Conservation (phyloP, 176 grass and related monocot species). For the Aechmea fasciata region DNA sequence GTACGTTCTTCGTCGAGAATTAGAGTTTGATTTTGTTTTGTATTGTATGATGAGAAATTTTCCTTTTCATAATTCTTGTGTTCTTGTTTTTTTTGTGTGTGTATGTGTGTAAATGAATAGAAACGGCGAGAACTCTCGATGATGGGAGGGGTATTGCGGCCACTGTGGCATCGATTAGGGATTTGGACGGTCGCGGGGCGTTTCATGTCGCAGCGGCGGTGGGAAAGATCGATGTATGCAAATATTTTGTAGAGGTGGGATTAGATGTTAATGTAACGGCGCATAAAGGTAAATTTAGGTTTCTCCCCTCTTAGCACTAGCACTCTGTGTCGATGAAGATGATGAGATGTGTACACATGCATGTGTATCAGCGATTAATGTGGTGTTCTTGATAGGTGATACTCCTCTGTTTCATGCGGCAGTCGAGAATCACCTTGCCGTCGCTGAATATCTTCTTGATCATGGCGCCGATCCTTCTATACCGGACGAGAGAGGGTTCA, state of each 20-base stretch:
- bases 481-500: slow-evolving; percentile 8
- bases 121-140: slow-evolving; percentile 9
- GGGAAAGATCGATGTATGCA: slow-evolving; percentile 16
- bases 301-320: neutral
- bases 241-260: slow-evolving; percentile 31
- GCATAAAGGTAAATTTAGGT: neutral
- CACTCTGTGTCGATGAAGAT: neutral
- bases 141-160: neutral
- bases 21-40: neutral
- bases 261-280: slow-evolving; percentile 8
- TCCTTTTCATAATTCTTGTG: neutral
- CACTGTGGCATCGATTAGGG: neutral
- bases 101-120: neutral
- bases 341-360: neutral
- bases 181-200: slow-evolving; percentile 9
- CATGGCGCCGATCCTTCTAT: slow-evolving; percentile 27
- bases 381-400: slow-evolving; percentile 4
- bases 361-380: neutral
- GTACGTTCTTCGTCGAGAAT: slow-evolving; percentile 12
- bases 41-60: neutral
- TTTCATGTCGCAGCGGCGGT: slow-evolving; percentile 28
- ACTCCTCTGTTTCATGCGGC: slow-evolving; percentile 20
- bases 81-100: neutral
- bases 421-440: neutral
- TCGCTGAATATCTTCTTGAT: slow-evolving; percentile 26